Percentiles rank a stretch among this genome's conserved stretches.
phyloP scores from a whole-genome alignment of 306 rosid species.

The Sphenostylis stenocarpa region DNA sequence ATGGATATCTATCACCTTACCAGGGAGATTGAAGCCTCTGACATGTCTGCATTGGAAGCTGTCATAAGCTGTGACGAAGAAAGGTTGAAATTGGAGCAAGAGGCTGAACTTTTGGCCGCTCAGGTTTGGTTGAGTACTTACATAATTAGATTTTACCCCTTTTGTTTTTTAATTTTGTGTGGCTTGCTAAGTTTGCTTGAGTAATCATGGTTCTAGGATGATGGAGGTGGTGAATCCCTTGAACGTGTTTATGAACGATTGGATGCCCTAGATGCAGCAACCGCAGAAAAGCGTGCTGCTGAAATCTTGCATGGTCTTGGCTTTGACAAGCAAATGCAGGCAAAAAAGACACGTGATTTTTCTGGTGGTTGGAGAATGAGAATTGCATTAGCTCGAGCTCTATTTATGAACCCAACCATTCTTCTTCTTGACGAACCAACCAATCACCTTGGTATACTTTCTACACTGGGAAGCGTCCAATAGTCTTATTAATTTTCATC shows the following conservation, averaged over 20 bases:
- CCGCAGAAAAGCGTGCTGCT: conserved; percentile 99
- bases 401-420: conserved; percentile 92
- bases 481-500: not conserved
- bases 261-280: conserved; percentile 87
- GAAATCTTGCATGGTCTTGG: conserved; percentile 94
- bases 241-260: conserved; percentile 90
- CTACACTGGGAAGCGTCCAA: not conserved
- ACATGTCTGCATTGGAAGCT: conserved; percentile 90
- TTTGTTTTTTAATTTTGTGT: not conserved
- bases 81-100: conserved; percentile 78
- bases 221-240: conserved; percentile 90
- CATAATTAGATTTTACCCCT: not conserved
- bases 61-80: conserved; percentile 93
- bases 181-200: not conserved
- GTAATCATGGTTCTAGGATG: conserved; percentile 59
- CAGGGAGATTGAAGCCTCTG: conserved; percentile 95
- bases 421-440: conserved; percentile 93
- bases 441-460: conserved; percentile 43
- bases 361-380: conserved; percentile 99
- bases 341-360: conserved; percentile 85
- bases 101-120: conserved; percentile 57
- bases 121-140: conserved; percentile 35
- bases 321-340: conserved; percentile 88
- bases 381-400: conserved; percentile 87
- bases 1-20: conserved; percentile 91